These are phyloP conservation scores for Paulownia fortunei DNA, from an alignment of 257 asterid genomes.

Conservation along the genomic window DNA sequence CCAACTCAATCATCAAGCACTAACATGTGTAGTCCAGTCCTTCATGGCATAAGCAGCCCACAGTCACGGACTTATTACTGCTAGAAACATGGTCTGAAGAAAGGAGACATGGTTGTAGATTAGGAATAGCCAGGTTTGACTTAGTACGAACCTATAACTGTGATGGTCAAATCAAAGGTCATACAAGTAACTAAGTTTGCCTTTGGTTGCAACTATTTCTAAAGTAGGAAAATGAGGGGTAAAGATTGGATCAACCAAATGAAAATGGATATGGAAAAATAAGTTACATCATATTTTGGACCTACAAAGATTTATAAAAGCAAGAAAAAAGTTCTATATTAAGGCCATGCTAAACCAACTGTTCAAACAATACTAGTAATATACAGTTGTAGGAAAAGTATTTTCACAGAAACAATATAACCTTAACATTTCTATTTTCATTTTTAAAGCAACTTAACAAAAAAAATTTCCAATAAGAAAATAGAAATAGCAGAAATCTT, in stretches of 20 bases:
- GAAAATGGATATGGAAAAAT: neutral
- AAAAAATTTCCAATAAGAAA: too few relatives aligned
- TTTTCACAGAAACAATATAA: neutral
- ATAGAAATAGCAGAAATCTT: neutral
- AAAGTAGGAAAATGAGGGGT: neutral
- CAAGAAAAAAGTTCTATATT: neutral
- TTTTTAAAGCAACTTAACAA: neutral
- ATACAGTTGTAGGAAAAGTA: neutral
- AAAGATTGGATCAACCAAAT: neutral
- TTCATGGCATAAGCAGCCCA: neutral
- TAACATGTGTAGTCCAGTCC: neutral
- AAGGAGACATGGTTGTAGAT: neutral
- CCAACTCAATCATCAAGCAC: neutral
- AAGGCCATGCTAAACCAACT: neutral
- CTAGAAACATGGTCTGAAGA: neutral
- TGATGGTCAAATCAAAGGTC: neutral
- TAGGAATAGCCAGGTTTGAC: neutral
- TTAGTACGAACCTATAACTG: neutral
- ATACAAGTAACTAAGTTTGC: neutral
- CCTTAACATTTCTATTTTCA: neutral
- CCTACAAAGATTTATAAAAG: neutral
- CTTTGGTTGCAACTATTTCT: neutral
- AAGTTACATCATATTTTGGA: neutral
- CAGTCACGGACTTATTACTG: too few relatives aligned
- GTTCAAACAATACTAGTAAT: neutral